Evolutionary conservation across 2,329 filamentous ascomycete genomes (phyloP), one percentile per base, ranked within the genome.

Genomic region (Dendrostoma leiphaemia): DNA sequence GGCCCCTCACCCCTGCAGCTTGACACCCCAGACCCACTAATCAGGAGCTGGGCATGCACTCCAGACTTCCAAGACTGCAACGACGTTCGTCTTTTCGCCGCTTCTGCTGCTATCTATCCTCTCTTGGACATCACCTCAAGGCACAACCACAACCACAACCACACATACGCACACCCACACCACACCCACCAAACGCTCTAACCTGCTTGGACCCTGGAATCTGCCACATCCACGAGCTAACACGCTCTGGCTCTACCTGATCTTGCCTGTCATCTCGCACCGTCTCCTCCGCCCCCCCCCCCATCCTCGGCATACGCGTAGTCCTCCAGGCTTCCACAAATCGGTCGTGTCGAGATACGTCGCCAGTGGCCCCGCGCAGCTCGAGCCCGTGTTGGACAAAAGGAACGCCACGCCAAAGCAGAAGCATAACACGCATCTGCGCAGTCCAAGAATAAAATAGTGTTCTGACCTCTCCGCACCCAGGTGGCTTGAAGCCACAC

Each of bases 1-100:
- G 55, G 51, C 47, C 48, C 45, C 34, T 29, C 32, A n/a, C 54
- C 40, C 32, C 32, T 56, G 53, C 53, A 56, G 47, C 44, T 32
- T 12, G 26, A 28, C 35, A 12, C 21, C 44, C 46, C 23, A 38
- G 51, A 50, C 46, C 54, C 51, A 52, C 54, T 54, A 32, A 31
- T 34, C 29, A n/a, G 38, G 35, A 46, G 31, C 51, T 34, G 46
- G 44, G 44, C 29, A 31, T 23, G 37, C 52, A 44, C 47, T 44
- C 29, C 29, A n/a, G 23, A 12, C 44, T 34, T 17, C 37, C 28
- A 44, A 46, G 51, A 31, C 49, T 43, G 37, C 46, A 35, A 54
- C 46, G 51, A 50, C 53, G 38, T 32, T 54, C 53, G 38, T 32
- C 28, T 51, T 35, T 43, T 26, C 48, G 17, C n/a, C 19, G 44